phyloP scores from a whole-genome alignment of 2,329 filamentous ascomycete species.

The Escovopsis weberi region DNA sequence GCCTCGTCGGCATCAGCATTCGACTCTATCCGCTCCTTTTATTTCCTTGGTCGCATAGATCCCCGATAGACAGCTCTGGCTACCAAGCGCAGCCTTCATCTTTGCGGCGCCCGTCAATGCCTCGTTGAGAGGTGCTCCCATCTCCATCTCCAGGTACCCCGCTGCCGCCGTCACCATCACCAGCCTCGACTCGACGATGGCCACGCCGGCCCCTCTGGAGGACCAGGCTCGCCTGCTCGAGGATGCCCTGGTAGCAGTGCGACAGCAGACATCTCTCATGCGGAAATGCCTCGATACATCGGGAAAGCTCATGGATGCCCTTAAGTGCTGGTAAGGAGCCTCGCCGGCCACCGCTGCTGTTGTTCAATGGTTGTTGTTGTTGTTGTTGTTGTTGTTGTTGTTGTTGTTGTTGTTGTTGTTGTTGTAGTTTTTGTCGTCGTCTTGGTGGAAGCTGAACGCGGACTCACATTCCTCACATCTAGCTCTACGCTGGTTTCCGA shows the following conservation, averaged over 20 bases:
- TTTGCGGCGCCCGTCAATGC: constrained; percentile 10
- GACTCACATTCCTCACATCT: constrained; percentile 1
- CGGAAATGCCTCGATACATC: constrained; percentile 94
- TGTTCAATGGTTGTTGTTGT: too few relatives aligned
- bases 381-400: too few relatives aligned
- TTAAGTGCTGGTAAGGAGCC: constrained; percentile 85
- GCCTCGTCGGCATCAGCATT: constrained; percentile 1
- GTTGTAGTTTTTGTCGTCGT: too few relatives aligned
- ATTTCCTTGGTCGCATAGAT: background rate
- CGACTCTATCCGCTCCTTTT: background rate
- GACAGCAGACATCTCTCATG: constrained; percentile 94
- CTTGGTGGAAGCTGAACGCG: too few relatives aligned
- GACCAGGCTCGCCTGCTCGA: constrained; percentile 88
- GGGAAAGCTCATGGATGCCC: constrained; percentile 97
- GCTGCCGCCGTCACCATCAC: constrained; percentile 7
- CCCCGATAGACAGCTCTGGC: background rate
- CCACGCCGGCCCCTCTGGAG: constrained; percentile 50
- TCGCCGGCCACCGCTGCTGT: background rate
- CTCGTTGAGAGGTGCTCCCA: constrained; percentile 8
- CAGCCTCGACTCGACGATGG: constrained; percentile 18
- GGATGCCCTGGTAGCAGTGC: constrained; percentile 90
- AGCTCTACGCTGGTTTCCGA: constrained; percentile 98
- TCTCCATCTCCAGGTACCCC: constrained; percentile 17
- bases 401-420: too few relatives aligned
- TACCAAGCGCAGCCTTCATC: constrained; percentile 7